These are phyloP conservation scores for Brassica balearica DNA, from an alignment of 441 rosid species.

Conservation along the genomic window DNA sequence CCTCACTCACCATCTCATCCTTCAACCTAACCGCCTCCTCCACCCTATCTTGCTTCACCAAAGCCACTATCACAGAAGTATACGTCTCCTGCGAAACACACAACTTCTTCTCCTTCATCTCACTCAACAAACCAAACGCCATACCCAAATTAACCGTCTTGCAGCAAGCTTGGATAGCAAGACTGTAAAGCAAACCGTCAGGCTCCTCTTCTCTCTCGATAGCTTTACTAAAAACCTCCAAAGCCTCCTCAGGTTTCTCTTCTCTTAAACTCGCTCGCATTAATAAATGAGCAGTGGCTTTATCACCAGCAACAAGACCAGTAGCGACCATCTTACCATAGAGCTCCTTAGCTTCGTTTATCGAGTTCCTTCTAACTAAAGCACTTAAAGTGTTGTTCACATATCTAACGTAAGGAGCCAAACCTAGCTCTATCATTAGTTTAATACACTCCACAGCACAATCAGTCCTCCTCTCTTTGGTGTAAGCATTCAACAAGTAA, in stretches of 20 bases:
- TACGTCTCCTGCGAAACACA: conserved; percentile 45
- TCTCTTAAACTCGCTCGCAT: conserved; percentile 64
- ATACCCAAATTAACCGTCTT: conserved; percentile 44
- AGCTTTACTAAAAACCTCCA: conserved; percentile 48
- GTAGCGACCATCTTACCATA: conserved; percentile 51
- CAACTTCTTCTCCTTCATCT: conserved; percentile 60
- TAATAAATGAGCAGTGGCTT: conserved; percentile 43
- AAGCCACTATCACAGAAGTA: conserved; percentile 56
- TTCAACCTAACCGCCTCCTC: conserved; percentile 65
- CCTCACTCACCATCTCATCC: conserved; percentile 71
- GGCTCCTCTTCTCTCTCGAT: conserved; percentile 39
- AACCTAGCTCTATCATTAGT: conserved; percentile 50
- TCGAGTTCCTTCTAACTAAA: conserved; percentile 50
- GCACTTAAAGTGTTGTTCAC: conserved; percentile 50
- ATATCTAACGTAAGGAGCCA: conserved; percentile 41
- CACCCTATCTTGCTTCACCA: conserved; percentile 59
- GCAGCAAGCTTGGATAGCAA: conserved; percentile 54
- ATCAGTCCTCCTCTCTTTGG: conserved; percentile 46
- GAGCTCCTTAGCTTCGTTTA: conserved; percentile 46
- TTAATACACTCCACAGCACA: conserved; percentile 52
- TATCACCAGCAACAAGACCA: conserved; percentile 51
- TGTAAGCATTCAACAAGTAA: conserved; percentile 62
- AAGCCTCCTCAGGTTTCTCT: conserved; percentile 53
- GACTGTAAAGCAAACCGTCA: conserved; percentile 47
- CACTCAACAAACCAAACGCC: conserved; percentile 56